Evolutionary conservation across 2,329 filamentous ascomycete species (phyloP), one percentile per base, ranked within the genome.

Genomic region (Exophiala sideris): DNA sequence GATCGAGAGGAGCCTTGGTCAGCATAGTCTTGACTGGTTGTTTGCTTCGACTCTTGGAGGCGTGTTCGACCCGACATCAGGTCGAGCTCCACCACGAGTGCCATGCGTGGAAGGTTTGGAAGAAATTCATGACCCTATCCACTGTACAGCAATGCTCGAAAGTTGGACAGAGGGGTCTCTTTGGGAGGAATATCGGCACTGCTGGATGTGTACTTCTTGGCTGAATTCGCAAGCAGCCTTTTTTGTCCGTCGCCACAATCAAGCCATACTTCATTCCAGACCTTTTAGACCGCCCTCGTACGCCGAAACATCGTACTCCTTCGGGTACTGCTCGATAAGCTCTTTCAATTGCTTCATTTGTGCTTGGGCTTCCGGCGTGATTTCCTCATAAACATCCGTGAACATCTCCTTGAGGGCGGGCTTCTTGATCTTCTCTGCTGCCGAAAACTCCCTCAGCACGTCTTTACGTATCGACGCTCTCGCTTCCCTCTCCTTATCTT

Each of bases 381-480:
- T 64, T 42, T 90, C 82, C 69, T 94, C 90, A 71, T 96, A 99
- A 1, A 97, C 82, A 70, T 94, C 94, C 62, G 88, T 84, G 70
- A 97, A 97, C 50, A 80, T 78, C 45, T 76, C 73, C 9, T 73
- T 77, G 35, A 75, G 71, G 10, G 79, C 74, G 24, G 78, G 76
- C 54, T 79, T 81, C 67, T 80, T 80, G 62, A 80, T 79, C 10
- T 70, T 75, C 57, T 81, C 78, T 2, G 76, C 94, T 58, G 87
- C 84, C 10, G 85, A 83, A 71, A 99, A 97, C 0, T 90, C 91
- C 64, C 84, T 84, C 47, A 99, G 71, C 0, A 97, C 82, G 24
- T 91, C 87, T 66, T 88, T 89, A 21, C 88, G 77, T 24, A 87
- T 76, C 12, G 74, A 72, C 36, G 82, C 81, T 16, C 91, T 75